Evolutionary conservation across 116 monocot genomes (phyloP), one percentile per base, ranked within the genome.

Genomic region (Papilionanthe hybrid): DNA sequence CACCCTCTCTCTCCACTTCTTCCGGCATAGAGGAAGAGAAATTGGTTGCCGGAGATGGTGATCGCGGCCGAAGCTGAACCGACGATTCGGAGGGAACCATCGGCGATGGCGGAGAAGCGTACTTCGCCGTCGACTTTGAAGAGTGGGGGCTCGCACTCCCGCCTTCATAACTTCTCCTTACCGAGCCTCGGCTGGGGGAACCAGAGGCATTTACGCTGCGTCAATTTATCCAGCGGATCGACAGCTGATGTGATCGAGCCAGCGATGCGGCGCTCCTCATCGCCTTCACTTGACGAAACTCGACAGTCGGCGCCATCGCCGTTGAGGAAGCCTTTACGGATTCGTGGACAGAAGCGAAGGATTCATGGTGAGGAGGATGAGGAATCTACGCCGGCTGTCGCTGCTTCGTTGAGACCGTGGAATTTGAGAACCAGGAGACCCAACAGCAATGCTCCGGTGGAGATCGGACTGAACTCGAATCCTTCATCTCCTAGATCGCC

Each of bases 161-260:
- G 73, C 45, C 82, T 82, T 77, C 82, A 82, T 77, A 82, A 82
- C 77, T 82, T 82, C 77, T 82, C 77, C 77, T 82, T 82, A 50
- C 77, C 82, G 44, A 72, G 12, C 11, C 77, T 77, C 18, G 53
- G 77, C 13, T 82, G 82, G 82, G 69, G 82, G 37, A 82, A 68
- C 69, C 82, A 82, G 77, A 77, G 53, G 69, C 55, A 77, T 37
- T 68, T 82, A 5, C 82, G 82, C 10, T 82, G 82, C 77, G 71
- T 82, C 76, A 81, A 81, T 19, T 13, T 50, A 41, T 29, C 75
- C 43, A 27, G 20, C 20, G 42, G 72, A 19, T 20, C 71, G 23
- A 45, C 27, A 29, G 3, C 17, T 19, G 41, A 65, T 5, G 66
- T 73, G 73, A 44, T 66, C 19, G 32, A 58, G 12, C 17, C 63